A percentile compares a stretch with the other conserved stretches of the same genome.
phyloP scores from a whole-genome alignment of 805 yeast species.

The Nakazawaea ernobii region DNA sequence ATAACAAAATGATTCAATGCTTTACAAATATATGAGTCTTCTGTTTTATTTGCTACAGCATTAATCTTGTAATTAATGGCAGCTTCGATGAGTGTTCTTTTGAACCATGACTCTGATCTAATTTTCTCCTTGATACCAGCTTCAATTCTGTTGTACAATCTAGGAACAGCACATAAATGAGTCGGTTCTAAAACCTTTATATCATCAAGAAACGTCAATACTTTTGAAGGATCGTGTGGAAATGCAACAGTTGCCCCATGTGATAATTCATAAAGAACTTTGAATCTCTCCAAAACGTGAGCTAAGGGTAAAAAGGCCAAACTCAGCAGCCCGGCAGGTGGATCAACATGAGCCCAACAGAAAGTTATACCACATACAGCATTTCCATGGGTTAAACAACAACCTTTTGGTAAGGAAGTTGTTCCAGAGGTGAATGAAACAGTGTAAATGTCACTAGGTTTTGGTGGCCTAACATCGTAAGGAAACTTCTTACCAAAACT shows the following conservation, averaged over 20 bases:
- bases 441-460: slow-evolving; percentile 48
- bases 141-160: slow-evolving; percentile 59
- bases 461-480: slow-evolving; percentile 37
- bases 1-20: slow-evolving; percentile 30
- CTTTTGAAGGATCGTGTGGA: slow-evolving; percentile 37
- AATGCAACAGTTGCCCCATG: slow-evolving; percentile 35
- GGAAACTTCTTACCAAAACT: slow-evolving; percentile 26
- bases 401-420: slow-evolving; percentile 75
- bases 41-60: slow-evolving; percentile 9
- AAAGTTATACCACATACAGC: slow-evolving; percentile 42
- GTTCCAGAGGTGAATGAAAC: slow-evolving; percentile 74
- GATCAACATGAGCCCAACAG: slow-evolving; percentile 22
- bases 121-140: slow-evolving; percentile 50
- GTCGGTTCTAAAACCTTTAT: slow-evolving; percentile 50
- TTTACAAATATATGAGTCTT: slow-evolving; percentile 24
- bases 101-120: slow-evolving; percentile 11
- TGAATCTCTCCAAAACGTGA: slow-evolving; percentile 49
- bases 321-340: slow-evolving; percentile 24
- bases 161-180: slow-evolving; percentile 54
- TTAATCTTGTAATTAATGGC: slow-evolving; percentile 6
- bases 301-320: slow-evolving; percentile 52
- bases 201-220: slow-evolving; percentile 47
- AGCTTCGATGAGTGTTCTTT: slow-evolving; percentile 20
- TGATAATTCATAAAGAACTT: slow-evolving; percentile 5
- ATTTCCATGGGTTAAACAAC: slow-evolving; percentile 46